phyloP scores from a whole-genome alignment of 192 early-diverging fungal species.

The Globomyces pollinis-pini region DNA sequence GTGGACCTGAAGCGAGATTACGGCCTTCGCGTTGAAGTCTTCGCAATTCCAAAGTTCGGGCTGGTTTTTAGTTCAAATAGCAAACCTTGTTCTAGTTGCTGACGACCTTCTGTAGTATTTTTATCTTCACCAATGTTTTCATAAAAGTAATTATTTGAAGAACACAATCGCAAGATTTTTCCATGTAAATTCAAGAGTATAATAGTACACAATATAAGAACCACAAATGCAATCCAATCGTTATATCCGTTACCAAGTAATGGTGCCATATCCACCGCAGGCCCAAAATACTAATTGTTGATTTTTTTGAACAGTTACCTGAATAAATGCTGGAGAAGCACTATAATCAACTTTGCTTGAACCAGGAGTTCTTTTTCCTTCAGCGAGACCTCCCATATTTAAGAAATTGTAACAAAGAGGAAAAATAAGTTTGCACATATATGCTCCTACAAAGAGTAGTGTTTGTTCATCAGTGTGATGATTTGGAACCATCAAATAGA shows the following conservation, averaged over 20 bases:
- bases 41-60: neutral
- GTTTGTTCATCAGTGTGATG: constrained; percentile 90
- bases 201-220: constrained; percentile 67
- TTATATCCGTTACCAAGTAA: constrained; percentile 82
- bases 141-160: constrained; percentile 31
- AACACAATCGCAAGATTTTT: constrained; percentile 63
- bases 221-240: constrained; percentile 78
- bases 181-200: constrained; percentile 79
- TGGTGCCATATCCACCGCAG: constrained; percentile 75
- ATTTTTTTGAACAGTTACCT: constrained; percentile 15
- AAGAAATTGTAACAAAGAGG: constrained; percentile 95
- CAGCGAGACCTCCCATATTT: constrained; percentile 47
- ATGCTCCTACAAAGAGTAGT: constrained; percentile 86
- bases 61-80: neutral
- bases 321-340: constrained; percentile 7
- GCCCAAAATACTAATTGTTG: constrained; percentile 44
- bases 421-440: constrained; percentile 57
- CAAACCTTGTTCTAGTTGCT: constrained; percentile 41
- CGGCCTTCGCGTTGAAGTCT: neutral
- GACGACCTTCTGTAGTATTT: constrained; percentile 36
- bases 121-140: constrained; percentile 12
- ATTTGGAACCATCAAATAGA: constrained; percentile 81
- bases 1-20: neutral
- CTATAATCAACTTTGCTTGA: constrained; percentile 11
- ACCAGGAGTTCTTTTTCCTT: constrained; percentile 41